Conservation (phyloP, 345 rosid genomes). For the Aquilaria malaccensis region DNA sequence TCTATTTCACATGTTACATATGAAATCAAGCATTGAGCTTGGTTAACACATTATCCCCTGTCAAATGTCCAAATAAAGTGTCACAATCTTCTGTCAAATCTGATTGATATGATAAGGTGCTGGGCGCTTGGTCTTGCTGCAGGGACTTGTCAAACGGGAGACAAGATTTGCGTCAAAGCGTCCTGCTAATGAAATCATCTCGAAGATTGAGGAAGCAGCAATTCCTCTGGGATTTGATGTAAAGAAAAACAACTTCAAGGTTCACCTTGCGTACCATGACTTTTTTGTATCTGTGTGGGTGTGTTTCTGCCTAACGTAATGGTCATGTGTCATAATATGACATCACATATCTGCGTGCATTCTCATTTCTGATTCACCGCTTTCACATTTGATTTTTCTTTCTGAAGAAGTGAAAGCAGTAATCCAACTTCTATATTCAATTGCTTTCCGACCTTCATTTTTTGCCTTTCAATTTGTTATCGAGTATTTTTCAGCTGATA, state of each 20-base stretch:
- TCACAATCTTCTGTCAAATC: neutral
- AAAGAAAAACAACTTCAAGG: conserved; percentile 93
- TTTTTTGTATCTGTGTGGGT: too few species aligned
- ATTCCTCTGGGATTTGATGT: conserved; percentile 88
- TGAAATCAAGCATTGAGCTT: too few species aligned
- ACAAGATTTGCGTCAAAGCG: conserved; percentile 86
- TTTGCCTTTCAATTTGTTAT: neutral
- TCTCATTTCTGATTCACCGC: too few species aligned
- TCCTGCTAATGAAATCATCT: conserved; percentile 81
- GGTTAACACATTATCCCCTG: too few species aligned
- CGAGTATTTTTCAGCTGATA: too few species aligned
- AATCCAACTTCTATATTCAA: conserved; percentile 78
- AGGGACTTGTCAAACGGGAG: conserved; percentile 93
- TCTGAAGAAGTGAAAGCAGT: conserved; percentile 21
- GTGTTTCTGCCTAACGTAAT: too few species aligned
- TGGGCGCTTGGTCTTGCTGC: conserved; percentile 17
- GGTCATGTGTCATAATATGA: too few species aligned
- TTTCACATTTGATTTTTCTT: too few species aligned
- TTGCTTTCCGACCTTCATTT: neutral
- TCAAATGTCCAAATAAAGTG: neutral
- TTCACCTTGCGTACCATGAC: conserved; percentile 13
- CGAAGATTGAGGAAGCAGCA: conserved; percentile 87
- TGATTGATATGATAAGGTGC: conserved; percentile 5
- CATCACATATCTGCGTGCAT: too few species aligned
- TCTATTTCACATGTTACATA: neutral